phyloP scores from a whole-genome alignment of 805 yeast species.

The Saturnispora halmiae region DNA sequence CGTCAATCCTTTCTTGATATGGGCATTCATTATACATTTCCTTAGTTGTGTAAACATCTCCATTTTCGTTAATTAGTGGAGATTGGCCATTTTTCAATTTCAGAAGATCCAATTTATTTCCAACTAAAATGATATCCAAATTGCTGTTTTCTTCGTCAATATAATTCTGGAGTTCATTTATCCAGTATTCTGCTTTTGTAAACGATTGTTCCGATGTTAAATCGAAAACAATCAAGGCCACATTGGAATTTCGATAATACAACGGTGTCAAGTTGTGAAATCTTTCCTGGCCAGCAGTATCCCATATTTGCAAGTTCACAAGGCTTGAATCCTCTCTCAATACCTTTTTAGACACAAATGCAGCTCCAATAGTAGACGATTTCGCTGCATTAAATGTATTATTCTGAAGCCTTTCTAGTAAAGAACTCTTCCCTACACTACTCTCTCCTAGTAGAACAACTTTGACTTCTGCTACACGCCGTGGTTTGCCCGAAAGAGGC shows the following conservation, averaged over 20 bases:
- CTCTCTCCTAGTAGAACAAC: conserved; percentile 40
- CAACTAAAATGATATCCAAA: conserved; percentile 48
- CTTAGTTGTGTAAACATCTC: background rate
- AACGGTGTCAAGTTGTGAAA: conserved; percentile 77
- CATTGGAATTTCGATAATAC: conserved; percentile 72
- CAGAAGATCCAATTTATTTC: conserved; percentile 71
- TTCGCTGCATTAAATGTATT: conserved; percentile 67
- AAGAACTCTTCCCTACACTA: conserved; percentile 59
- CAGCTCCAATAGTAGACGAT: conserved; percentile 98
- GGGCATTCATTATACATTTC: conserved; percentile 15
- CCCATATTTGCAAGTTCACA: conserved; percentile 69
- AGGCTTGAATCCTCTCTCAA: conserved; percentile 22
- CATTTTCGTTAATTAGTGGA: background rate
- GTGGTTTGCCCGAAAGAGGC: conserved; percentile 16
- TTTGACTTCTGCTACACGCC: conserved; percentile 27
- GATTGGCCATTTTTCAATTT: conserved; percentile 13
- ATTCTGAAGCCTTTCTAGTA: conserved; percentile 69
- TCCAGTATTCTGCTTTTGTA: conserved; percentile 78
- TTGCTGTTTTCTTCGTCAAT: conserved; percentile 14
- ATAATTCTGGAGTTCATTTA: conserved; percentile 53
- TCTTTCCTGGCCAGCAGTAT: conserved; percentile 93
- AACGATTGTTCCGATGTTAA: conserved; percentile 47
- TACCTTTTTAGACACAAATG: conserved; percentile 79
- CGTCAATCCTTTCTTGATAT: conserved; percentile 18
- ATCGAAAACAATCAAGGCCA: conserved; percentile 86